phyloP scores from a whole-genome alignment of 768 basidiomycete genomes.

The Kwoniella mangroviensis region DNA sequence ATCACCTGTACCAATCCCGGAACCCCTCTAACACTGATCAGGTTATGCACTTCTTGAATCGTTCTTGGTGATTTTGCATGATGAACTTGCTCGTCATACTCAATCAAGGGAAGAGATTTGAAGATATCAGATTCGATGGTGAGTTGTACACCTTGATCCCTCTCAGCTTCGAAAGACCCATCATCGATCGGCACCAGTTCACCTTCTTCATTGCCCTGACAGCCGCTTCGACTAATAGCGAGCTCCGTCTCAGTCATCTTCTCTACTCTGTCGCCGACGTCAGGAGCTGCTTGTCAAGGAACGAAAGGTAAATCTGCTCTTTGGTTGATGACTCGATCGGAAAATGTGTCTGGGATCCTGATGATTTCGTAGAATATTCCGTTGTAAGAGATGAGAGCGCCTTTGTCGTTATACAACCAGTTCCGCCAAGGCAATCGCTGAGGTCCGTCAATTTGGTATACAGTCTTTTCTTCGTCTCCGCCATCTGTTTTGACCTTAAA shows the following conservation, averaged over 20 bases:
- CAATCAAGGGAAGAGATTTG: not conserved
- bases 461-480: no score
- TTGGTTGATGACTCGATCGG: not conserved
- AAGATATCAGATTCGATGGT: constrained; percentile 6
- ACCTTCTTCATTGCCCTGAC: not conserved
- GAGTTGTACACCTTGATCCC: not conserved
- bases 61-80: not conserved
- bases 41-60: constrained; percentile 3
- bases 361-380: not conserved
- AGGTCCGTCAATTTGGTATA: no score
- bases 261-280: not conserved
- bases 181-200: not conserved
- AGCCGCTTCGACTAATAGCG: no score
- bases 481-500: no score
- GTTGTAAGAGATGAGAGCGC: not conserved
- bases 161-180: not conserved
- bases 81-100: not conserved
- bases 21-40: not conserved
- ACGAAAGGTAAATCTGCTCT: not conserved
- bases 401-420: not conserved
- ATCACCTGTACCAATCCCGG: not conserved
- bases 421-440: not conserved
- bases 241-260: not conserved
- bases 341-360: not conserved
- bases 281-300: not conserved